Evolutionary conservation across 768 basidiomycete species (phyloP), one percentile per base, ranked within the genome.

Genomic region (Pulveroboletus sp.): DNA sequence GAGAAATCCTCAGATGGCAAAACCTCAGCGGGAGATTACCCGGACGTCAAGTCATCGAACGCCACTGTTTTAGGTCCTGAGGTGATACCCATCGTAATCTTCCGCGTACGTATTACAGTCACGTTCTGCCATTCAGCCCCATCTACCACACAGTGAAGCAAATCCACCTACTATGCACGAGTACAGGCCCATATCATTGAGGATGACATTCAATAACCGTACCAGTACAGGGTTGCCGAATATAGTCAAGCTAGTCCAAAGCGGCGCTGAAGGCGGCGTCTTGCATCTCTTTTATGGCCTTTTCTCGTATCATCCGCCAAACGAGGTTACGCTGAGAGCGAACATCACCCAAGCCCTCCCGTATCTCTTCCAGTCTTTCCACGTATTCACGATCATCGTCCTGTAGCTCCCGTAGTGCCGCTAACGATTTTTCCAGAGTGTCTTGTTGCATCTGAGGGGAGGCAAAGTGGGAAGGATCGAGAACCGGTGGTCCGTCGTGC

Each of bases 381-480:
- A 87, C 82, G 61, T 93, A 94, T 66, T 93, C 91, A 38, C 89
- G 75, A 6, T 86, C 87, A 57, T 94, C 91, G 59, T 93, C 91
- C 56, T 89, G 85, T 19, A 94, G 71, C 56, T 94, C 91, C 43
- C 86, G 80, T 44, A 93, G 68, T 2, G 80, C 76, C 14, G 84
- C 79, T 32, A 92, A 57, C 13, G 85, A 82, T 62, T 88, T 90
- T 61, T 91, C 88, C 47, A 93, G 63, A 13, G 72, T 83, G 40
- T 82, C 84, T 49, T 80, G 67, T 55, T 89, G 87, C 69, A 79
- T 76, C 47, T 85, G 81, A 19, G 81, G 80, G 4, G 78, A 77
- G 6, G 79, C 69, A 54, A 85, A 87, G 58, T 83, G 81, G 1
- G 84, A 81, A 9, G 75, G 76, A 51, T 86, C 84, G 51, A 74